Evolutionary conservation across 371 early-diverging fungal species (phyloP), one percentile per base, ranked within the genome.

Genomic region (Rhizopus stolonifer): DNA sequence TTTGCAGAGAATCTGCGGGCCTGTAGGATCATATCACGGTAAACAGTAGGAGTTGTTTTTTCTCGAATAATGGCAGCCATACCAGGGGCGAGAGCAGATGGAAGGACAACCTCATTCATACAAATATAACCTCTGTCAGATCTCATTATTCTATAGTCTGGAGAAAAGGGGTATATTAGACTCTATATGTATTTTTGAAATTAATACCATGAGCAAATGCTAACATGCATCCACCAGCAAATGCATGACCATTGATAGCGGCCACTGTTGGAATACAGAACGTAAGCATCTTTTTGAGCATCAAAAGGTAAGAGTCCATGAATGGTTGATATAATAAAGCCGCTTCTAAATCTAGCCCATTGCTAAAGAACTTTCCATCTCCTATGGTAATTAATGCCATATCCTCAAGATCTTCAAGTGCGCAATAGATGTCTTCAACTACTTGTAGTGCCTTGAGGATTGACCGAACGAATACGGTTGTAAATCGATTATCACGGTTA

Each of bases 201-300:
- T 21, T 14, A 38, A 57, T 72, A 79, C 80, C 84, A 60, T 93
- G 92, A 15, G 87, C 86, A 50, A 90, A 46, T 8, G 91, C 87
- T 25, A 91, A 67, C 81, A 92, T 80, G 64, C 81, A 88, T 4
- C 92, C 91, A 52, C 91, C 92, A 25, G 92, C 92, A 76, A 92
- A 93, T 14, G 92, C 90, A 44, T 92, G 91, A 11, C 84, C 91
- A 52, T 90, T 89, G 22, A 89, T 67, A 13, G 91, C 91, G 6
- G 93, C 92, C n/a, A 91, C 82, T 0, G 92, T 90, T 0, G 93
- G 92, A 10, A 91, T 64, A 21, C 82, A 74, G 56, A 89, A 88
- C 0, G 83, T 85, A 38, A 89, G 52, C 26, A 90, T 23, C 4
- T 81, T 67, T 7, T 61, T 65, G 8, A 87, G 70, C 49, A 88